A percentile compares a stretch with the other conserved stretches of the same genome.
Conservation (phyloP, 495 filamentous ascomycete species). For the Hypomontagnella submonticulosa region DNA sequence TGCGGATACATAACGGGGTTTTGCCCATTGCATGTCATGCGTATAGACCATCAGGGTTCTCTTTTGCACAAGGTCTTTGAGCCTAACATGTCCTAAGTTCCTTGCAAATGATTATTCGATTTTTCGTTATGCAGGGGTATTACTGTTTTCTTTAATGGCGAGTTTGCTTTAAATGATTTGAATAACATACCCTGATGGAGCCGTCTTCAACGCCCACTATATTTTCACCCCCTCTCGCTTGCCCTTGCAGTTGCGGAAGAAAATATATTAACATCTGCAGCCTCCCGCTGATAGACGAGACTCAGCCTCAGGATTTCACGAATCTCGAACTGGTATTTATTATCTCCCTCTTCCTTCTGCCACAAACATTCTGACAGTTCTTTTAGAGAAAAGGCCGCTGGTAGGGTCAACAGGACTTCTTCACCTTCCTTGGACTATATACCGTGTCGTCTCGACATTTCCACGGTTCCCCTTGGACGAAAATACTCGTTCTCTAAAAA, state of each 20-base stretch:
- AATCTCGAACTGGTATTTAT: slow-evolving; percentile 7
- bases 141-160: slow-evolving; percentile 21
- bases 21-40: slow-evolving; percentile 5
- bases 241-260: slow-evolving; percentile 10
- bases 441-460: background rate
- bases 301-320: slow-evolving; percentile 21
- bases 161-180: slow-evolving; percentile 1
- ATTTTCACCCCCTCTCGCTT: slow-evolving; percentile 1
- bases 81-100: slow-evolving; percentile 14
- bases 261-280: slow-evolving; percentile 13
- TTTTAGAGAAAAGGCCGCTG: slow-evolving; percentile 8
- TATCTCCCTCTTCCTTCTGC: background rate
- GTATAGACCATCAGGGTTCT: slow-evolving; percentile 39
- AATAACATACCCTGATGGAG: slow-evolving; percentile 13
- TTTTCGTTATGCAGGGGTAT: background rate
- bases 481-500: background rate
- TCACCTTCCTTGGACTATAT: slow-evolving; percentile 1
- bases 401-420: background rate
- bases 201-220: slow-evolving; percentile 1
- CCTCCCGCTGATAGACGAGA: slow-evolving; percentile 17
- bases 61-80: slow-evolving; percentile 10
- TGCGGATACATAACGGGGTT: slow-evolving; percentile 1
- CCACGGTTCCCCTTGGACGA: background rate
- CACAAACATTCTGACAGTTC: slow-evolving; percentile 1
- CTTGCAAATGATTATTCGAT: slow-evolving; percentile 11